Percentiles rank a stretch among this genome's conserved stretches.
These are phyloP conservation scores for Chaetomium olivaceum DNA, from an alignment of 2,329 filamentous ascomycete genomes.

Conservation along the genomic window DNA sequence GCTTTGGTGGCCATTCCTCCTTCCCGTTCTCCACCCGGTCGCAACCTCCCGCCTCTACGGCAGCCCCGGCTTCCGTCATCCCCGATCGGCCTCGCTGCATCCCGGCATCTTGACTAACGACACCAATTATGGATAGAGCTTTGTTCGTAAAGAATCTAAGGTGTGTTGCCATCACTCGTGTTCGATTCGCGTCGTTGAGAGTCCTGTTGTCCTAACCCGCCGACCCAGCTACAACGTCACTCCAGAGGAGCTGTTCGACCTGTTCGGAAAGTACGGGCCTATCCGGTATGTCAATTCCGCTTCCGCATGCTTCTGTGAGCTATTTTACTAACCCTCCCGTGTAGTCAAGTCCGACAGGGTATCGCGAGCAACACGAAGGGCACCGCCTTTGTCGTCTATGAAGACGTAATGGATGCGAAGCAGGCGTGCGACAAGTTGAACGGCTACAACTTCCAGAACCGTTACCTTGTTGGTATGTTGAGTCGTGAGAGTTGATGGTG, in stretches of 20 bases:
- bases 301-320: not conserved
- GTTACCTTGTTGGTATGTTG: conserved; percentile 91
- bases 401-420: conserved; percentile 98
- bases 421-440: conserved; percentile 99
- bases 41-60: conserved; percentile 9
- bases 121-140: conserved; percentile 62
- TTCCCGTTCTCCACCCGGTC: conserved; percentile 29
- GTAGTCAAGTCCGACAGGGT: conserved; percentile 94
- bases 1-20: conserved; percentile 19
- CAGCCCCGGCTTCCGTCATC: conserved; percentile 20
- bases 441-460: conserved; percentile 99
- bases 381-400: conserved; percentile 98
- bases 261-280: conserved; percentile 96
- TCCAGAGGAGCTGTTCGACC: conserved; percentile 95
- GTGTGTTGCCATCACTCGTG: conserved; percentile 59
- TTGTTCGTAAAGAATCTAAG: conserved; percentile 99
- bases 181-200: conserved; percentile 53
- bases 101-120: conserved; percentile 24
- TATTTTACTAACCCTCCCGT: conserved; percentile 31
- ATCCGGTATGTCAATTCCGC: conserved; percentile 70
- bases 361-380: conserved; percentile 97
- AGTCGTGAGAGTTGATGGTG: conserved; percentile 9
- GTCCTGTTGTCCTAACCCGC: conserved; percentile 46
- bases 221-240: conserved; percentile 90
- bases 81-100: conserved; percentile 17